Percentiles rank a stretch among this genome's conserved stretches.
phyloP scores from a whole-genome alignment of 192 early-diverging fungal species.

The Pilaira anomala region DNA sequence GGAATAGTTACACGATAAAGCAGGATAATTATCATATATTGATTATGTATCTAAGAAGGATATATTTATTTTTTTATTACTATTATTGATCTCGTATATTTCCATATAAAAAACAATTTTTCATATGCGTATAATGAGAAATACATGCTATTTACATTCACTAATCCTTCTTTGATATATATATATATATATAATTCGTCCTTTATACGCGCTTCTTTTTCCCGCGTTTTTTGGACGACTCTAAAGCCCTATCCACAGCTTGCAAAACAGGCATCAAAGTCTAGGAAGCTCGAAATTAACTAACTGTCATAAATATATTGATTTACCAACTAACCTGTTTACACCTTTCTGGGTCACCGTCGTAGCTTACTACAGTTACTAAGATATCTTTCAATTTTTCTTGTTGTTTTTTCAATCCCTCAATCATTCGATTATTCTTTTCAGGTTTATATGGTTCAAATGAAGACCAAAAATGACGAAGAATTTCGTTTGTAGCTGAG shows the following conservation, averaged over 20 bases:
- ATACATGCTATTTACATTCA: too few species aligned
- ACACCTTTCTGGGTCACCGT: conserved; percentile 26
- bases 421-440: conserved; percentile 50
- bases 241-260: conserved; percentile 44
- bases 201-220: conserved; percentile 14
- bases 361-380: conserved; percentile 34
- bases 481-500: conserved; percentile 50
- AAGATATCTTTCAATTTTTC: conserved; percentile 42
- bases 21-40: too few species aligned
- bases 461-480: conserved; percentile 57
- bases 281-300: conserved; percentile 21
- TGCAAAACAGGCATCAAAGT: conserved; percentile 39
- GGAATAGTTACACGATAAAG: too few species aligned
- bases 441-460: conserved; percentile 40
- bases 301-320: too few species aligned
- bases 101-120: too few species aligned
- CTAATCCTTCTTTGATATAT: too few species aligned
- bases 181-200: too few species aligned
- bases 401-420: conserved; percentile 40
- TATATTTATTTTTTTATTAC: too few species aligned
- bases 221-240: conserved; percentile 35
- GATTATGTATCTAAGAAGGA: too few species aligned
- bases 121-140: too few species aligned
- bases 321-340: conserved; percentile 34
- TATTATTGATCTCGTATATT: too few species aligned